Evolutionary conservation across 495 filamentous ascomycete genomes (phyloP).

Genomic region (Cercophora scortea): DNA sequence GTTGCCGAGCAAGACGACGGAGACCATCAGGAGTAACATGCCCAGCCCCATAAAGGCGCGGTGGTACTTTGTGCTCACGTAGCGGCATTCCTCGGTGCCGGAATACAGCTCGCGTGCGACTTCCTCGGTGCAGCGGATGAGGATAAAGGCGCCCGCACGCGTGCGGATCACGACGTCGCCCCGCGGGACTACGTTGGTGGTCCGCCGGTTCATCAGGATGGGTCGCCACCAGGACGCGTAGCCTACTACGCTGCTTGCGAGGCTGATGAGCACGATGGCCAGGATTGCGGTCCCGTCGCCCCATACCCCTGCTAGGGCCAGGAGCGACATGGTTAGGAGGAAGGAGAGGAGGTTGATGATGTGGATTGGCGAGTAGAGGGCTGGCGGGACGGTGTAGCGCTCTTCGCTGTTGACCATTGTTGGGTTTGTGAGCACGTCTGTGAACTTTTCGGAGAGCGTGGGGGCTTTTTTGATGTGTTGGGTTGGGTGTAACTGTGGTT

Average conservation of each 20-base stretch:
- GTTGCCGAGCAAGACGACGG: constrained; percentile 55
- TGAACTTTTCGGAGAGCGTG: constrained; percentile 26
- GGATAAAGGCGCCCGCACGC: constrained; percentile 51
- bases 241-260: constrained; percentile 43
- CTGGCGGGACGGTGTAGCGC: constrained; percentile 39
- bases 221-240: constrained; percentile 49
- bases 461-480: constrained; percentile 14
- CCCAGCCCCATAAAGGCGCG: constrained; percentile 48
- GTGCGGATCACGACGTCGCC: constrained; percentile 57
- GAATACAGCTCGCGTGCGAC: constrained; percentile 58
- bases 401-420: constrained; percentile 22
- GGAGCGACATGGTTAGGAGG: constrained; percentile 39
- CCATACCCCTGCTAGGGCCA: constrained; percentile 22
- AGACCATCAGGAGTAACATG: constrained; percentile 53
- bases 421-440: constrained; percentile 28
- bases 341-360: constrained; percentile 42
- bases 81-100: constrained; percentile 51
- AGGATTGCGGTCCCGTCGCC: constrained; percentile 48
- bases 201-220: constrained; percentile 39
- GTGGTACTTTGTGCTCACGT: constrained; percentile 33
- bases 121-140: constrained; percentile 55
- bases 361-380: constrained; percentile 41
- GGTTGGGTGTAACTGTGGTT: no score
- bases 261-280: constrained; percentile 37
- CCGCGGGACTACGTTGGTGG: constrained; percentile 39